Evolutionary conservation across 164 flowering plant species (phyloP), one percentile per base, ranked within the genome.

Genomic region (Kalanchoe fedtschenkoi): DNA sequence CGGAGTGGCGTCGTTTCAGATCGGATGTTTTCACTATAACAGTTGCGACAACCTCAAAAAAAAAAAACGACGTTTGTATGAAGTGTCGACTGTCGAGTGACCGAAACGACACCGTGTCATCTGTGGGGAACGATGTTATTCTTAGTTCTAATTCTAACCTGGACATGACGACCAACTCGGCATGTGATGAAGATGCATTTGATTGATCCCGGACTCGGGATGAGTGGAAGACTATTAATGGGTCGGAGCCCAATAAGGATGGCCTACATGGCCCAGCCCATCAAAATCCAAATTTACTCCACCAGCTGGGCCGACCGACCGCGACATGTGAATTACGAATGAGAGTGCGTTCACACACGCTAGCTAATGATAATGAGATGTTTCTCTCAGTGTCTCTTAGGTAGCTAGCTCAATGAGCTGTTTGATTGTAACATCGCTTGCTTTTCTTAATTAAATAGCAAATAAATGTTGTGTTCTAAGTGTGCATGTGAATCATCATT

Each of bases 401-500:
- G 14, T 22, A 22, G 55, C 29, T 47, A 47, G 8, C 24, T 51
- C 17, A 51, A 51, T 51, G 32, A 51, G 56, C 56, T 51, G 56
- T 51, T 13, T 22, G 54, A 47, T 47, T 47, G 54, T 28, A 47
- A 47, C 29, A 26, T 51, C n/a, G n/a, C n/a, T 26, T 26, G 56
- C 13, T 26, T 7, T 44, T 42, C 13, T 42, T 44, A 4, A 44
- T 19, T 3, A 4, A 17, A 44, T 17, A 10, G 21, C 6, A 24
- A 2, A 44, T 44, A 10, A 0, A 44, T 4, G 51, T 44, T 44
- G 6, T 5, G 22, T 5, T 24, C 26, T 51, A 24, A 51, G 17
- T 24, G 33, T 26, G 56, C 56, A 51, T 51, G 56, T 51, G 56
- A 51, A 51, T 51, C 56, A 51, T 24, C 32, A 51, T 51, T 51